Base-by-base conservation (phyloP, 2,329 filamentous ascomycete species). In the Coniella lustricola region DNA sequence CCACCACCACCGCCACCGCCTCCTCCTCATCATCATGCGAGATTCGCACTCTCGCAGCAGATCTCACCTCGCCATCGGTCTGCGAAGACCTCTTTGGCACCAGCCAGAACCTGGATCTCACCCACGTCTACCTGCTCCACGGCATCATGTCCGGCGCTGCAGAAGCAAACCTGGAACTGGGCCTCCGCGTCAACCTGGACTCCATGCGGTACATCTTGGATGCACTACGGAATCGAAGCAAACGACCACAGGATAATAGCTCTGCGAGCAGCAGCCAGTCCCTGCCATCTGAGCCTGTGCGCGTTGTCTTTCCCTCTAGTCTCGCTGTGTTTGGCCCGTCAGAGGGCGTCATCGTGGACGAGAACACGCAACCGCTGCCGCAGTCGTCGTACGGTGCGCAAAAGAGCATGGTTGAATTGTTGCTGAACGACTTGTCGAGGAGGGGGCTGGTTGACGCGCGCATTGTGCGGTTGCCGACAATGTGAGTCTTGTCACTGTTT, bases 131-230 rank as follows among this genome's bases (percentile, higher is more conserved):
- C 59, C 70, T 81, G 39, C 73, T 83, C 48, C 79, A 83, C 57
- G 79, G 79, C 33, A 76, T 82, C 63, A 82, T 83, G 79, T 81
- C 77, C 0, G 72, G 73, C 20, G 79, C 77, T 9, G 73, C 77
- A 12, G 79, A 83, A 64, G 75, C 74, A 8, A 76, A 82, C 41
- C 64, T 80, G 67, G 34, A 36, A 12, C 34, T 36, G 3, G 34
- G 34, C 16, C 16, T 36, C 3, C 3, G n/a, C 8, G 34, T 36
- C 34, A 36, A 17, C 7, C 10, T 36, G 34, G 16, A 36, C 34
- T 36, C 34, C 34, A 36, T 36, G 16, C 16, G 34, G 34, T 18
- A 36, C 34, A 36, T 36, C 16, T 18, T 36, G 16, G 34, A 36
- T 10, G n/a, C 20, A 9, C 34, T 36, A 10, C 16, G 34, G n/a